Evolutionary conservation across 1,284 basidiomycete genomes (phyloP), one percentile per base, ranked within the genome.

Genomic region (Tylopilus sp.): DNA sequence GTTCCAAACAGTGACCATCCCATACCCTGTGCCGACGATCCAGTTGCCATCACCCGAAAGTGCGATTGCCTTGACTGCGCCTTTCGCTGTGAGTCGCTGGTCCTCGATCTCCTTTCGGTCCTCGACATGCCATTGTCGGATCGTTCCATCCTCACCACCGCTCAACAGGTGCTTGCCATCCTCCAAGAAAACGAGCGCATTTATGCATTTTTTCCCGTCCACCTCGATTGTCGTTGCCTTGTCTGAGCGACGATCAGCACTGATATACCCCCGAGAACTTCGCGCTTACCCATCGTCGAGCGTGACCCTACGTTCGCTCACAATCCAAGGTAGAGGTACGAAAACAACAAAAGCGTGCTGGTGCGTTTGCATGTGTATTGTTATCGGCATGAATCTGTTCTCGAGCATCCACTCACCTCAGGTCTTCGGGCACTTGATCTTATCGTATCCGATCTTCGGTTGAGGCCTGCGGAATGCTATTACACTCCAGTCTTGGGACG

Each of bases 1-100:
- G 33, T 21, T 36, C 49, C 38, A 51, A 0, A 51, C 46, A 1
- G 35, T 50, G 26, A 28, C 38, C 18, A 41, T 38, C 31, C 26
- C 18, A 2, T 15, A 10, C 11, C 46, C 49, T 6, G 18, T 10
- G 28, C 46, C 35, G 46, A 50, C n/a, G 24, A 50, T 26, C 45
- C 48, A 50, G 12, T 49, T 49, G 4, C 31, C 34, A 28, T 51
- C 29, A 10, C 21, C 1, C 4, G 49, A 50, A 6, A 51, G 33
- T 11, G n/a, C 33, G 20, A 50, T 50, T 14, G 36, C 36, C 2
- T 12, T n/a, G 36, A 37, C 20, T 18, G 18, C 11, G 12, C 18
- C 18, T 2, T 18, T 7, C 4, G 38, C 11, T 2, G 10, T 21
- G n/a, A 50, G n/a, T 8, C 3, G 21, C 33, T 26, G 4, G 11